A percentile compares a stretch with the other conserved stretches of the same genome.
Conservation (phyloP, 2,329 filamentous ascomycete species). For the Cercospora zeina region DNA sequence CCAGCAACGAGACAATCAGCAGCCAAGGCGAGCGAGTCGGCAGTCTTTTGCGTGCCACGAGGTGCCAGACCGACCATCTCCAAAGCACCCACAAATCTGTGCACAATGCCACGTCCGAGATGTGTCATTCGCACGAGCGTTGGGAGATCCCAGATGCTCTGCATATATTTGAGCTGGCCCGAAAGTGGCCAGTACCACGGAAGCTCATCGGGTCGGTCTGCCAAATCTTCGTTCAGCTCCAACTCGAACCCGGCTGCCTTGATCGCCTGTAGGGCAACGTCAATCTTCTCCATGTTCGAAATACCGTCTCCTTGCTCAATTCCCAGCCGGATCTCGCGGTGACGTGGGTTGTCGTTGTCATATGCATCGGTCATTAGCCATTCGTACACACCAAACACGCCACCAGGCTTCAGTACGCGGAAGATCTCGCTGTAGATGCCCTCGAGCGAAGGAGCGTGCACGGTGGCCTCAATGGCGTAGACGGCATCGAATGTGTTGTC, state of each 20-base stretch:
- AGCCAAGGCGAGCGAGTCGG: conserved; percentile 78
- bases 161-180: conserved; percentile 81
- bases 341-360: conserved; percentile 81
- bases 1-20: conserved; percentile 86
- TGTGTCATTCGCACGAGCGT: conserved; percentile 89
- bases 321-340: conserved; percentile 86
- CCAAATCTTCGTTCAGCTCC: conserved; percentile 81
- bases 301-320: conserved; percentile 97
- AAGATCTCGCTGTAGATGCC: conserved; percentile 94
- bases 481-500: conserved; percentile 91
- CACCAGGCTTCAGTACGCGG: conserved; percentile 92
- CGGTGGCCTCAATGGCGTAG: conserved; percentile 95
- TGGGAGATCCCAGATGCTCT: conserved; percentile 72
- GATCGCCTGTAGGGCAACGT: conserved; percentile 79
- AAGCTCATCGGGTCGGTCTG: conserved; percentile 69
- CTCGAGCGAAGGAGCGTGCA: conserved; percentile 86
- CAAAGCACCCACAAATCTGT: conserved; percentile 75
- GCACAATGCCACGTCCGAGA: conserved; percentile 71
- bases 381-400: conserved; percentile 95
- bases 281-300: conserved; percentile 91
- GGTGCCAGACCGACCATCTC: conserved; percentile 79
- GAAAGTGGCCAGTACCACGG: conserved; percentile 96
- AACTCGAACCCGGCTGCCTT: conserved; percentile 84
- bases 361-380: conserved; percentile 98
- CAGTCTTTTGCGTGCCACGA: conserved; percentile 86